Percentiles rank a stretch among this genome's conserved stretches.
Conservation (phyloP, 495 filamentous ascomycete species). For the Parathielavia appendiculata region DNA sequence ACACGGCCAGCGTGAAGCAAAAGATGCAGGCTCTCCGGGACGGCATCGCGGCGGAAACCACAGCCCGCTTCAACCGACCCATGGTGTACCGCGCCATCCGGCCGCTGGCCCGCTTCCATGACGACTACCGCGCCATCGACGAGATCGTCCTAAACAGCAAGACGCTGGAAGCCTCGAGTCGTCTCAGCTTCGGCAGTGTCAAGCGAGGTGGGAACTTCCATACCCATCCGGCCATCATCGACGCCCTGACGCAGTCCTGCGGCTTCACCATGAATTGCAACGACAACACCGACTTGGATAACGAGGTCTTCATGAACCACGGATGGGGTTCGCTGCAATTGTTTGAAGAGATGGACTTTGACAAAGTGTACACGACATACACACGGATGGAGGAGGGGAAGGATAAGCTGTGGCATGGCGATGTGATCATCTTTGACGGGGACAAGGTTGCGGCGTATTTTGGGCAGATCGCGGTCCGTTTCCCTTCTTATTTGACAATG, state of each 20-base stretch:
- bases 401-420: slow-evolving; percentile 35
- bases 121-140: slow-evolving; percentile 2
- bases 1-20: slow-evolving; percentile 24
- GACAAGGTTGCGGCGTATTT: no score
- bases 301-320: slow-evolving; percentile 58
- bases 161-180: slow-evolving; percentile 54
- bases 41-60: slow-evolving; percentile 45
- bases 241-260: slow-evolving; percentile 54
- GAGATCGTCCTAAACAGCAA: slow-evolving; percentile 21
- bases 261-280: slow-evolving; percentile 72
- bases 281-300: slow-evolving; percentile 54
- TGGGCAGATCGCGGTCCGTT: no score
- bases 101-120: slow-evolving; percentile 58
- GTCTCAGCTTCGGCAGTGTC: no score
- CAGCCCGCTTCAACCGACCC: slow-evolving; percentile 36
- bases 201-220: no score
- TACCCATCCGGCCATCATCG: slow-evolving; percentile 62
- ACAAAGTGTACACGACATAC: slow-evolving; percentile 53
- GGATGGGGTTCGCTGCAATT: slow-evolving; percentile 57
- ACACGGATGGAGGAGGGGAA: slow-evolving; percentile 49
- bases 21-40: slow-evolving; percentile 39
- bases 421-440: slow-evolving; percentile 50
- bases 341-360: slow-evolving; percentile 35
- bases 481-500: no score
- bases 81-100: slow-evolving; percentile 67